Evolutionary conservation across 1,139 yeast genomes (phyloP).

Genomic region (Hansenula sp.): DNA sequence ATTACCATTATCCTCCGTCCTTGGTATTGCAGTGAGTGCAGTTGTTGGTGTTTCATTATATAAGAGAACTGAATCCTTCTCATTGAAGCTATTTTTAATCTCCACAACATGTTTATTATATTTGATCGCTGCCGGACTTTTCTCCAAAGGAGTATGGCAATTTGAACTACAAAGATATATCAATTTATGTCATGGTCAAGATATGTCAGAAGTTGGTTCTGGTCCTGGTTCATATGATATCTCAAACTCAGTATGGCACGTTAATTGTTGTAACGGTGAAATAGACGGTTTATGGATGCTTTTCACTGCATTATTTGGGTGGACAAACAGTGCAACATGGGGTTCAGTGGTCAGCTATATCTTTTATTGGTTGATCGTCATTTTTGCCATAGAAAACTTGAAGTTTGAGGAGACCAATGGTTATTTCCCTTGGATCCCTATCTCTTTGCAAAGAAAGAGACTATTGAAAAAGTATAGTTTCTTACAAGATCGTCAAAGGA

Average conservation of each 20-base stretch:
- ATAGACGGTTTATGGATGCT: constrained; percentile 92
- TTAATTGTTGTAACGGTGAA: constrained; percentile 92
- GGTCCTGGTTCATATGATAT: constrained; percentile 96
- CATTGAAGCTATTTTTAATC: constrained; percentile 77
- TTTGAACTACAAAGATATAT: constrained; percentile 71
- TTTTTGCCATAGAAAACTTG: constrained; percentile 43
- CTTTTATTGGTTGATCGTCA: constrained; percentile 67
- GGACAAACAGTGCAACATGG: constrained; percentile 94
- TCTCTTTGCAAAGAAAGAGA: constrained; percentile 52
- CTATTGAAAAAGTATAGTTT: constrained; percentile 37
- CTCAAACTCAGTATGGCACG: constrained; percentile 83
- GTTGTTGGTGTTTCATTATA: constrained; percentile 65
- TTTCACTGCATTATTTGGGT: constrained; percentile 85
- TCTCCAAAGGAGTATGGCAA: constrained; percentile 89
- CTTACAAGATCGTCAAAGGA: constrained; percentile 21
- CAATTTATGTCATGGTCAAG: constrained; percentile 71
- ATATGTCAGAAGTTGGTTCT: constrained; percentile 83
- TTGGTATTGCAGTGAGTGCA: constrained; percentile 63
- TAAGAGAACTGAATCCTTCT: constrained; percentile 71
- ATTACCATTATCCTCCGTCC: constrained; percentile 72
- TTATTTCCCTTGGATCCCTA: constrained; percentile 52
- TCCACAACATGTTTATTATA: constrained; percentile 82
- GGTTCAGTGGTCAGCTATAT: constrained; percentile 83
- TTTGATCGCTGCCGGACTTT: constrained; percentile 82
- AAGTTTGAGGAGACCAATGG: constrained; percentile 63